These are phyloP conservation scores for Periconia sp. DNA, from an alignment of 2,329 filamentous ascomycete species.

Conservation along the genomic window DNA sequence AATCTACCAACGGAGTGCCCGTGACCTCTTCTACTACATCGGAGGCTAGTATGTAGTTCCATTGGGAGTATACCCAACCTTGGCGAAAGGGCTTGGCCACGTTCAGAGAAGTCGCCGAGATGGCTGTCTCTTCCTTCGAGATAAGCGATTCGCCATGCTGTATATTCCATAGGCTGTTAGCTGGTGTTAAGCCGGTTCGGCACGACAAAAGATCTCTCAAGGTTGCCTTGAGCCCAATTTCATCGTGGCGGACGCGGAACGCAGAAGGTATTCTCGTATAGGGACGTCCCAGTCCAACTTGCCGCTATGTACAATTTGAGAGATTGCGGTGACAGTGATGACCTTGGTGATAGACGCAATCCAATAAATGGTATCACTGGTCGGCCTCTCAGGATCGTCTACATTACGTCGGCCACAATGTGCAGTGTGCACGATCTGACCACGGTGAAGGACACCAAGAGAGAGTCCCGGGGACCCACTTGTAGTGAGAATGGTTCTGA, in stretches of 20 bases:
- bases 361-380: slow-evolving; percentile 15
- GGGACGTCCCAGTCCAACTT: slow-evolving; percentile 19
- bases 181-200: slow-evolving; percentile 14
- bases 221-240: slow-evolving; percentile 13
- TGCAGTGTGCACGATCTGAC: slow-evolving; percentile 8
- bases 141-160: slow-evolving; percentile 14
- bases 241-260: slow-evolving; percentile 15
- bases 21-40: slow-evolving; percentile 8
- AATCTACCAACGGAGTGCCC: background rate
- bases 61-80: slow-evolving; percentile 23
- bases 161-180: slow-evolving; percentile 9
- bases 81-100: slow-evolving; percentile 10
- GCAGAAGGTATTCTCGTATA: slow-evolving; percentile 19
- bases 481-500: slow-evolving; percentile 3
- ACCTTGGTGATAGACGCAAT: slow-evolving; percentile 14
- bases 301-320: slow-evolving; percentile 16
- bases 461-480: slow-evolving; percentile 18
- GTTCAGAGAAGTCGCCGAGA: background rate
- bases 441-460: slow-evolving; percentile 20
- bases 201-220: slow-evolving; percentile 15
- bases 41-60: slow-evolving; percentile 16
- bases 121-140: slow-evolving; percentile 3
- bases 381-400: background rate
- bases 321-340: slow-evolving; percentile 13
- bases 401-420: slow-evolving; percentile 15